These are phyloP conservation scores for Prunus mira DNA, from an alignment of 306 rosid genomes.

Conservation along the genomic window DNA sequence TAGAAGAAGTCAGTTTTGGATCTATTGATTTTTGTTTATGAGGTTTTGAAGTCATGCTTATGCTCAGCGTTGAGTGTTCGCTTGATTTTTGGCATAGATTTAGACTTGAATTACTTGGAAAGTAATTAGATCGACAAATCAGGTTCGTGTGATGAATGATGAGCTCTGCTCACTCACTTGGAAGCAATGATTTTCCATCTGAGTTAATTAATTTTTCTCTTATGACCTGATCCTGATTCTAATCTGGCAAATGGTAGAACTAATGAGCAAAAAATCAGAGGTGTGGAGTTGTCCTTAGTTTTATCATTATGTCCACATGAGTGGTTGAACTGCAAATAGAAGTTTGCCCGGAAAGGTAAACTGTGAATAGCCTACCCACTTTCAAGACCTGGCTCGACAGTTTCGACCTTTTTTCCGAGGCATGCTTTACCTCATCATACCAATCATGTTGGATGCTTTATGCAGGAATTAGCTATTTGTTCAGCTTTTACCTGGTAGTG, in stretches of 20 bases:
- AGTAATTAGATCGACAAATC: not conserved
- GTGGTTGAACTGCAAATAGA: not conserved
- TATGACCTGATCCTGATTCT: too few relatives aligned
- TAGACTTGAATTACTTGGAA: not conserved
- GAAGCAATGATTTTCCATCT: too few relatives aligned
- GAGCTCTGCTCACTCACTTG: too few relatives aligned
- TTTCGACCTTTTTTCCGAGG: not conserved
- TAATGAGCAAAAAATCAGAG: too few relatives aligned
- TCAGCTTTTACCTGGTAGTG: not conserved
- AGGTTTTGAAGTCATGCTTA: not conserved
- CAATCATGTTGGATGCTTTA: not conserved
- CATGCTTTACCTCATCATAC: not conserved
- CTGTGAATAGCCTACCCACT: not conserved
- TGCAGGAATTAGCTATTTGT: not conserved
- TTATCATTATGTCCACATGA: not conserved
- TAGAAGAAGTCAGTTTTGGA: slow-evolving; percentile 1
- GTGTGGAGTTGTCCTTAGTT: not conserved
- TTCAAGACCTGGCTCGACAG: not conserved
- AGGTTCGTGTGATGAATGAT: too few relatives aligned
- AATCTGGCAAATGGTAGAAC: too few relatives aligned
- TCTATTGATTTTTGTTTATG: not conserved
- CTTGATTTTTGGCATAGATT: not conserved
- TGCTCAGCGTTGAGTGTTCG: not conserved
- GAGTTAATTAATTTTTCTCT: too few relatives aligned
- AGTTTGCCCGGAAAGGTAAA: not conserved